Base-by-base conservation (phyloP, 352 stramenopile genomes). In the Globisporangium ultimum region DNA sequence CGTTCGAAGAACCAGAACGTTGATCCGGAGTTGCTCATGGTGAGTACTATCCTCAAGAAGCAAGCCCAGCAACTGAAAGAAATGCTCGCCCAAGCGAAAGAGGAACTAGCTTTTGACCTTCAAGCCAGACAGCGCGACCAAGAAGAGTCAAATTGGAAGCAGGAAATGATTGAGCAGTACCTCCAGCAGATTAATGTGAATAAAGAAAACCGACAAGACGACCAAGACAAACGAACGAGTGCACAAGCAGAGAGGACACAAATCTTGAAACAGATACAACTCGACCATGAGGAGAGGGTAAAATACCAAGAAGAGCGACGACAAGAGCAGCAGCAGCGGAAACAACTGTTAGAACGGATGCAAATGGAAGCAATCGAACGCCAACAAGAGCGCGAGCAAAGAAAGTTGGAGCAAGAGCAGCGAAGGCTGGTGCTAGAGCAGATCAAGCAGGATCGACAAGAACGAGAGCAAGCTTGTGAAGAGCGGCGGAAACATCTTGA, bases 51-150 rank as follows among this genome's bases (percentile, higher is more conserved):
- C 14, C 50, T 63, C 14, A 49, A 63, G 42, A 53, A 56, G 15
- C 58, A 63, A 40, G 50, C 58, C 2, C 49, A 63, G 28, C 41
- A 56, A 28, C 49, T 63, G 14, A 58, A 56, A 15, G 18, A 17
- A 15, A 28, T 63, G 20, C 43, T 63, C 11, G 32, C 58, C 0
- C 49, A 58, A 24, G 50, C 46, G 18, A 58, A 54, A 34, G 49
- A 38, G 17, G 42, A 51, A 5, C 49, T 40, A 21, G 49, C 20
- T 0, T 8, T 5, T 1, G 48, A 62, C 15, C 10, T 50, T 0
- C 48, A 24, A 22, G 24, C 24, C 28, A 9, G 42, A 32, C 13
- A 36, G 32, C 24, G 43, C 28, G 24, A 48, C 1, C 42, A 48
- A 11, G 21, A 41, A 20, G 20, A 49, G 10, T 13, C 20, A 18